phyloP scores from a whole-genome alignment of 202 grass and related monocot species.

The Zizania palustris region DNA sequence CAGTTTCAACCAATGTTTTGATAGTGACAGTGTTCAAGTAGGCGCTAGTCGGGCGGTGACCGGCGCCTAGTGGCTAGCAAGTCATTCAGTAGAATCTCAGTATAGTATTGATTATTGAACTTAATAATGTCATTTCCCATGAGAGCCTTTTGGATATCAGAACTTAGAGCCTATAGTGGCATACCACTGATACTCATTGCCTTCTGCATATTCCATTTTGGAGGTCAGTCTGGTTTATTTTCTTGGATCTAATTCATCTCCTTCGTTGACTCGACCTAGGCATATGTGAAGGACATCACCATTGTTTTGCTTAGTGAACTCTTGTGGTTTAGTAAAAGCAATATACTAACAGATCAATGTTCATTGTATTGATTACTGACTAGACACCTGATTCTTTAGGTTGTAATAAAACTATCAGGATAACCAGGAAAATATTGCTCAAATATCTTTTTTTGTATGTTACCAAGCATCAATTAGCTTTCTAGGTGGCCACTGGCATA shows the following conservation, averaged over 20 bases:
- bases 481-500: conserved; percentile 9
- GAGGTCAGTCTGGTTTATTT: conserved; percentile 4
- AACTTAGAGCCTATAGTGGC: not conserved
- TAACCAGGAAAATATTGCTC: not conserved
- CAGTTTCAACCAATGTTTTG: too few species aligned
- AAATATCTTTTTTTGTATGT: conserved; percentile 4
- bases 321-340: not conserved
- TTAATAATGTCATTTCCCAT: not conserved
- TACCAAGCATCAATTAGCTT: not conserved
- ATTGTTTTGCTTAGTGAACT: not conserved
- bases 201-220: not conserved
- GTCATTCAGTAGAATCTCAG: not conserved
- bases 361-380: not conserved
- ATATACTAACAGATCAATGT: not conserved
- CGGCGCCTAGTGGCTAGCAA: too few species aligned
- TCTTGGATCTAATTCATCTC: not conserved
- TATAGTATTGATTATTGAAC: too few species aligned
- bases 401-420: not conserved
- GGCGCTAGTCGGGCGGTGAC: too few species aligned
- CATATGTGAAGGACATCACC: not conserved
- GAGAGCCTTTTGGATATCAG: too few species aligned
- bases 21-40: too few species aligned
- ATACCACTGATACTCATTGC: not conserved
- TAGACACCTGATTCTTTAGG: not conserved
- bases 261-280: not conserved